Percentiles rank a stretch among this genome's conserved stretches.
These are phyloP conservation scores for Populus tomentosa DNA, from an alignment of 441 rosid species.

Conservation along the genomic window DNA sequence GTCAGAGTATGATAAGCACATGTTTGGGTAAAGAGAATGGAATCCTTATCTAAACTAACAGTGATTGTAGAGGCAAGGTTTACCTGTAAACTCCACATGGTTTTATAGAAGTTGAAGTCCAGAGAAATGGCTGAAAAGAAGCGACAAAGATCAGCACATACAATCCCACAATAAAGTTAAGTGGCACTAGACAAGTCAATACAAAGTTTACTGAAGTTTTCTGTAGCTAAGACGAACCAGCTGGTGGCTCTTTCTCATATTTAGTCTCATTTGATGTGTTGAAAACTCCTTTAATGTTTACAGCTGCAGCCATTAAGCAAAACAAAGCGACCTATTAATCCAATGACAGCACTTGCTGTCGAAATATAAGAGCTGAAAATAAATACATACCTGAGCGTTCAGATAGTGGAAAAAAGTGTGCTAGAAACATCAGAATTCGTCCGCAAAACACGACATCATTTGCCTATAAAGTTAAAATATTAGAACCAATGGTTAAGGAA, in stretches of 20 bases:
- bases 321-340: conserved; percentile 13
- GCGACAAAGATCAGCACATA: conserved; percentile 2
- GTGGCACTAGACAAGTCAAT: conserved; percentile 8
- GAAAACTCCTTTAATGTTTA: conserved; percentile 94
- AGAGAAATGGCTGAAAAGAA: conserved; percentile 64
- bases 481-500: not conserved
- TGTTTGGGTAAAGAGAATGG: not conserved
- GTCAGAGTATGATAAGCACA: not conserved
- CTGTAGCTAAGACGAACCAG: conserved; percentile 39
- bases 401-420: conserved; percentile 91
- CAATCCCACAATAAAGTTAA: not conserved
- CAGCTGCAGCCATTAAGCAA: conserved; percentile 60
- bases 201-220: conserved; percentile 12
- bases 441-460: conserved; percentile 97
- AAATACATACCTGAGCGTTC: conserved; percentile 80
- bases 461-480: conserved; percentile 48
- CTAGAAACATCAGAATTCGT: conserved; percentile 91
- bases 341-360: conserved; percentile 6
- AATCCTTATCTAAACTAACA: not conserved
- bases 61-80: conserved; percentile 8
- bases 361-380: conserved; percentile 13
- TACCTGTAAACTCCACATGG: conserved; percentile 98
- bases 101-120: conserved; percentile 96
- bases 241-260: conserved; percentile 87
- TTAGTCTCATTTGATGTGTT: conserved; percentile 95